A percentile compares a stretch with the other conserved stretches of the same genome.
Evolutionary conservation across 768 basidiomycete species (phyloP).

Genomic region (Candolleomyces eurysporus): DNA sequence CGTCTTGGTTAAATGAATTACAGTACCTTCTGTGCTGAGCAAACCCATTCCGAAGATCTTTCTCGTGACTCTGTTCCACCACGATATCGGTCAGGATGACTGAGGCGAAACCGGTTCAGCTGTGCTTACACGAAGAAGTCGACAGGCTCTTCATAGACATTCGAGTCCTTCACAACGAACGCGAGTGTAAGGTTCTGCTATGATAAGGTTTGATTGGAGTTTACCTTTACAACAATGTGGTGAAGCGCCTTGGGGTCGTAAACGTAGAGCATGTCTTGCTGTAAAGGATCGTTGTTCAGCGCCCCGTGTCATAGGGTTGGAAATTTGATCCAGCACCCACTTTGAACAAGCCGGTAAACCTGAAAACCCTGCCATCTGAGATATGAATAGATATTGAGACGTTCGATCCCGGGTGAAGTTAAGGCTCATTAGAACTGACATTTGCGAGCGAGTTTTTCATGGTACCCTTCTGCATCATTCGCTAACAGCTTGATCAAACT

Average conservation of each 20-base stretch:
- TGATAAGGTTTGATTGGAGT: too few species aligned
- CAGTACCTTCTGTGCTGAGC: conserved; percentile 4
- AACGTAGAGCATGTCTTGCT: conserved; percentile 29
- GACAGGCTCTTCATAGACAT: conserved; percentile 18
- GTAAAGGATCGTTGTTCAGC: neutral
- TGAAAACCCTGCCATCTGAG: conserved; percentile 30
- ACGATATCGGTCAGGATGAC: neutral
- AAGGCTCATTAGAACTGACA: too few species aligned
- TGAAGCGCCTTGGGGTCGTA: conserved; percentile 45
- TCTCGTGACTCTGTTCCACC: neutral
- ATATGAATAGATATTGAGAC: too few species aligned
- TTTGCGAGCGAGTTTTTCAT: too few species aligned
- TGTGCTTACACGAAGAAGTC: conserved; percentile 4
- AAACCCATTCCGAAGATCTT: conserved; percentile 9
- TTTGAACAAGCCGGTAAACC: conserved; percentile 31
- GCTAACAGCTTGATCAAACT: too few species aligned
- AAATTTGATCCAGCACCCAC: conserved; percentile 19
- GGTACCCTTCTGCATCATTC: too few species aligned
- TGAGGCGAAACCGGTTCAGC: conserved; percentile 8
- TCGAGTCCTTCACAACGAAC: conserved; percentile 25
- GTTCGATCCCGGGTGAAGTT: too few species aligned
- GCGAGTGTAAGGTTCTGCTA: neutral
- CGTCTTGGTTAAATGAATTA: neutral
- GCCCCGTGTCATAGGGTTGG: neutral
- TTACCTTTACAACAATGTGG: conserved; percentile 41